Evolutionary conservation across 768 basidiomycete genomes (phyloP), one percentile per base, ranked within the genome.

Genomic region (Serendipita vermifera): DNA sequence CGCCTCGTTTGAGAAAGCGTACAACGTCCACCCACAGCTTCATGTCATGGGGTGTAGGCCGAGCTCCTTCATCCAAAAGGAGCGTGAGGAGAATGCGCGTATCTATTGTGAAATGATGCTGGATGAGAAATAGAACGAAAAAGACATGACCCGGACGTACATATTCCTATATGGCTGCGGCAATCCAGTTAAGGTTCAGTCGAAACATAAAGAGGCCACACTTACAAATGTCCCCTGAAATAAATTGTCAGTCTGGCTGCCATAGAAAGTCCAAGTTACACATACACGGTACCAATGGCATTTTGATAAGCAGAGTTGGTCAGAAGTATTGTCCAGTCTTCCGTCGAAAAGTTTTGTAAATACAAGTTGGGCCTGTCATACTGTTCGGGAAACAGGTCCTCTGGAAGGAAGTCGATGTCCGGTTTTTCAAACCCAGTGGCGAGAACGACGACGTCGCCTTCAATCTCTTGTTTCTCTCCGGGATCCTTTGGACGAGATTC

Each of bases 1-100:
- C 74, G 48, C 75, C 74, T 17, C 69, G 67, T 66, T 79, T 78
- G 63, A 79, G 60, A 64, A 73, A 78, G 17, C 74, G 70, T 27
- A 77, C 64, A 29, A 71, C 67, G 63, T 78, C 76, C 27, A 80
- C 77, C 77, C 77, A 79, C 11, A 77, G 68, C 64, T 76, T 75
- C 77, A 76, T 77, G 60, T 77, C 76, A 53, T 72, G 71, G 2
- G 71, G 66, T 11, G 65, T 58, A 0, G 77, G 77, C 0, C 75
- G 68, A 0, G 77, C 72, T 38, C 62, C 63, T n/a, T 65, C 58
- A 62, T 78, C 75, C 59, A 77, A 67, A 24, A 78, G 70, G 40
- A 77, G 70, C 2, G 71, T 72, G 6, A 77, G 65, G 11, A 77
- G 71, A 22, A 77, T 75, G 22, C 76, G 73, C 6, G 72, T 75